Evolutionary conservation across 768 basidiomycete species (phyloP).

Genomic region (Rhizopogon vinicolor): DNA sequence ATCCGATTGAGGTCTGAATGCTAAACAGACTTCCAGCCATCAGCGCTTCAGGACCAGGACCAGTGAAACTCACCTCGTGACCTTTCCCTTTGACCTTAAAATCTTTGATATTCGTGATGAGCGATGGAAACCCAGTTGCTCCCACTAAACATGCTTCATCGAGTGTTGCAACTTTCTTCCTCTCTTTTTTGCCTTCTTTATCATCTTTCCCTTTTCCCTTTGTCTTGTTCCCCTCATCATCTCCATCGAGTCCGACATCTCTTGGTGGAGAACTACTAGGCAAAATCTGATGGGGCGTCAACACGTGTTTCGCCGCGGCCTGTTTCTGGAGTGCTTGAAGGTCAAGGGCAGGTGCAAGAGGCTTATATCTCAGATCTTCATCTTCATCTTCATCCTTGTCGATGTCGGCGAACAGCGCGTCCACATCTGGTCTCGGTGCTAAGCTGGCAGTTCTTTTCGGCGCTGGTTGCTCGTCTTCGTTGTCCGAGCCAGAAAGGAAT

Average conservation of each 20-base stretch:
- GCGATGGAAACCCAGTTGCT: conserved; percentile 70
- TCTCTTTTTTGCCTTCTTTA: conserved; percentile 24
- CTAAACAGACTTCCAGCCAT: conserved; percentile 32
- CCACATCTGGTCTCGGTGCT: conserved; percentile 26
- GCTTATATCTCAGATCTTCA: conserved; percentile 37
- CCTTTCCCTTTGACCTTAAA: conserved; percentile 88
- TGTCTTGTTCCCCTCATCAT: conserved; percentile 7
- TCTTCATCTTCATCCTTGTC: conserved; percentile 45
- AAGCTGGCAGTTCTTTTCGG: conserved; percentile 19
- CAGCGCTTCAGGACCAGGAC: not conserved
- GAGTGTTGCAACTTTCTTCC: conserved; percentile 44
- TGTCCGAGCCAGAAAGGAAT: conserved; percentile 57
- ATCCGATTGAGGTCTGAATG: conserved; percentile 76
- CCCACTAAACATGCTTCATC: conserved; percentile 76
- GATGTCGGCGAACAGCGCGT: conserved; percentile 41
- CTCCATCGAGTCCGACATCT: conserved; percentile 20
- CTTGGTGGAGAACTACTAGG: conserved; percentile 43
- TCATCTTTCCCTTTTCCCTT: conserved; percentile 11
- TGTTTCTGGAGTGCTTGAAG: conserved; percentile 49
- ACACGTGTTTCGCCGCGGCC: conserved; percentile 45
- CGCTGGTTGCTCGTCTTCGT: conserved; percentile 35
- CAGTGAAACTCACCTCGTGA: conserved; percentile 60
- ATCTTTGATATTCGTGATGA: conserved; percentile 71
- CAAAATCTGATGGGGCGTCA: conserved; percentile 42
- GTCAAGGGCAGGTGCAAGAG: conserved; percentile 49